Percentiles rank a stretch among this genome's conserved stretches.
Conservation (phyloP, 768 basidiomycete species). For the Phaeolepiota aurea region DNA sequence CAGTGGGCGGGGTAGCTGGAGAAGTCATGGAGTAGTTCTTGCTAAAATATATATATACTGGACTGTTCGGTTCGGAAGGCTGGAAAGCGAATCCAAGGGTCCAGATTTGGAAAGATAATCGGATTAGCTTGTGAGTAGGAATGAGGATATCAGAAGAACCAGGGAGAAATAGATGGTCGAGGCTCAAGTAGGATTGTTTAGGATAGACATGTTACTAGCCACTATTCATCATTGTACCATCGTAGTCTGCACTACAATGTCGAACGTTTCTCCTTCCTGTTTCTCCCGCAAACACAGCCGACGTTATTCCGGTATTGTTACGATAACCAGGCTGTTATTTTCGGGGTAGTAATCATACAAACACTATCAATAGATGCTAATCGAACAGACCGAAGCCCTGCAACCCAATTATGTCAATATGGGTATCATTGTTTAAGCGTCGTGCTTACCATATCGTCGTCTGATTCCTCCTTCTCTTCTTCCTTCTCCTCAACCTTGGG, state of each 20-base stretch:
- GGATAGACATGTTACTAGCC: too few relatives aligned
- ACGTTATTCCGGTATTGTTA: conserved; percentile 3
- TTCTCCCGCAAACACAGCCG: conserved; percentile 1
- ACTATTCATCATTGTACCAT: too few relatives aligned
- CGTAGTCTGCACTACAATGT: too few relatives aligned
- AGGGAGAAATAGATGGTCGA: too few relatives aligned
- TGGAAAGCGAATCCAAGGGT: conserved; percentile 15
- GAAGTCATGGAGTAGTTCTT: conserved; percentile 14
- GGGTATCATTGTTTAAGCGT: neutral
- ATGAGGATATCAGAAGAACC: too few relatives aligned
- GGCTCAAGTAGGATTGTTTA: too few relatives aligned
- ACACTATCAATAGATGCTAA: conserved; percentile 28
- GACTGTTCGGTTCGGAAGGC: conserved; percentile 10
- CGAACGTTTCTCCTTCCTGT: neutral
- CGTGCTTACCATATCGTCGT: conserved; percentile 77
- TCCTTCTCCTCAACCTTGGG: conserved; percentile 64
- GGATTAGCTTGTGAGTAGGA: too few relatives aligned
- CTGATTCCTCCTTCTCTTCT: conserved; percentile 52
- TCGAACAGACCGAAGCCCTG: conserved; percentile 95
- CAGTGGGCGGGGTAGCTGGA: conserved; percentile 17
- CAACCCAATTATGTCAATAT: conserved; percentile 14
- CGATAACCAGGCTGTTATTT: neutral
- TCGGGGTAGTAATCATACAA: conserved; percentile 2
- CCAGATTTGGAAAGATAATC: conserved; percentile 28
- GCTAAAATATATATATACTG: conserved; percentile 14